Evolutionary conservation across 75 land plant genomes (phyloP).

Genomic region (Selaginella moellendorffii): DNA sequence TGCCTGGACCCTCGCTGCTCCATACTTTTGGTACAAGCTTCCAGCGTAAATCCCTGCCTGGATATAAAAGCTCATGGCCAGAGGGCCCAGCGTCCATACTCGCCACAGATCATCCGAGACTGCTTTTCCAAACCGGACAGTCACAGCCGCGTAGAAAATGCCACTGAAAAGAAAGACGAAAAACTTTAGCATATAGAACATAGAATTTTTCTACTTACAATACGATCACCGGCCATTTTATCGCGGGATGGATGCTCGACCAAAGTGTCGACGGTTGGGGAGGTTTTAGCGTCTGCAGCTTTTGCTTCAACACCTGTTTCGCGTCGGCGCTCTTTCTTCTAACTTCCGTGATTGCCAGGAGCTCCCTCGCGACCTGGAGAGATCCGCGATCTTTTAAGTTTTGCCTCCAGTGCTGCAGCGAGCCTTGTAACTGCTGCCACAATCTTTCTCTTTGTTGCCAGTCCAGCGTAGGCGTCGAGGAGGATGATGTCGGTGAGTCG

Average conservation of each 20-base stretch:
- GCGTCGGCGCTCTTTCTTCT: background rate
- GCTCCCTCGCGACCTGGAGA: background rate
- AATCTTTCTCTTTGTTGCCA: background rate
- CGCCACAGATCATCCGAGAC: background rate
- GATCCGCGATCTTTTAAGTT: background rate
- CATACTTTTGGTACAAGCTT: background rate
- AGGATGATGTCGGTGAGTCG: too few relatives aligned
- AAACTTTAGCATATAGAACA: background rate
- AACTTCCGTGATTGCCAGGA: background rate
- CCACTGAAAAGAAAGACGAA: background rate
- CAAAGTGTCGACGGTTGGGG: background rate
- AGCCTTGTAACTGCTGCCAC: background rate
- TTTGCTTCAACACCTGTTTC: background rate
- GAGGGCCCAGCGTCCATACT: background rate
- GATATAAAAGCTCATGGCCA: background rate
- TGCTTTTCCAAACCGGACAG: background rate
- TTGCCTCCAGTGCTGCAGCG: background rate
- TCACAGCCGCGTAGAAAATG: background rate
- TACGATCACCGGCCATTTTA: background rate
- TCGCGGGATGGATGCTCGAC: background rate
- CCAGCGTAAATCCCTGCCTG: background rate
- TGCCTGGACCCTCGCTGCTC: background rate
- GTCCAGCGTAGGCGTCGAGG: background rate
- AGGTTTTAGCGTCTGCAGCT: background rate
- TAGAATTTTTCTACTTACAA: background rate